Base-by-base conservation (phyloP, 805 yeast species). In the Ascoidea asiatica region DNA sequence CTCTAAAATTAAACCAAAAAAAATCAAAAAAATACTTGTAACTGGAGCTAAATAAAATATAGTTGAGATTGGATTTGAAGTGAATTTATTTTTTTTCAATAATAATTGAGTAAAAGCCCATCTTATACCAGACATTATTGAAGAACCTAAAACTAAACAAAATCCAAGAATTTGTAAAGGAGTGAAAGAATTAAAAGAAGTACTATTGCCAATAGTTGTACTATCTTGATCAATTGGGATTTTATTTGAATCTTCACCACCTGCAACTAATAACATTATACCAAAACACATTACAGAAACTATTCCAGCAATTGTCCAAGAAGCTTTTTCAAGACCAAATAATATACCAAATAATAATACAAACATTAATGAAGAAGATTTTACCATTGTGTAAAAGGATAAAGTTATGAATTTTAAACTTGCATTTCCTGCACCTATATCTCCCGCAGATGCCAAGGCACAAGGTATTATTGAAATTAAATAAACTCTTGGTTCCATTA, bases 21-120 rank as follows among this genome's bases (percentile, higher is more conserved):
- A 37, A 11, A 86, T 61, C 22, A 92, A 64, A 0, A 75, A 63
- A 1, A 73, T 42, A 46, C 80, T 77, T 92, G 89, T 90, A 6
- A 82, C 69, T 1, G 98, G 97, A 0, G 95, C 77, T 17, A 92
- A 63, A 56, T 84, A 85, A 52, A 83, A 68, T 39, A 92, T 88
- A 5, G 97, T 86, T 37, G 81, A 69, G 18, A 92, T 76, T 2
- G 98, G 94, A 56, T 89, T 80, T 37, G 73, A 72, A 4, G 79
- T 75, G 44, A 76, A 63, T 21, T 66, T 68, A 50, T 77, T 78
- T 39, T 66, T 70, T 51, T 73, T 81, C 42, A 92, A 64, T 35
- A 90, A 69, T 19, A 92, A 60, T 57, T 92, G 97, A 1, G 97
- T 88, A 49, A 89, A 74, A 1, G 95, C 90, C 98, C 98, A 92